Percentiles rank a stretch among this genome's conserved stretches.
Conservation (phyloP, 169 alveolate genomes). For the Eimeria brunetti region DNA sequence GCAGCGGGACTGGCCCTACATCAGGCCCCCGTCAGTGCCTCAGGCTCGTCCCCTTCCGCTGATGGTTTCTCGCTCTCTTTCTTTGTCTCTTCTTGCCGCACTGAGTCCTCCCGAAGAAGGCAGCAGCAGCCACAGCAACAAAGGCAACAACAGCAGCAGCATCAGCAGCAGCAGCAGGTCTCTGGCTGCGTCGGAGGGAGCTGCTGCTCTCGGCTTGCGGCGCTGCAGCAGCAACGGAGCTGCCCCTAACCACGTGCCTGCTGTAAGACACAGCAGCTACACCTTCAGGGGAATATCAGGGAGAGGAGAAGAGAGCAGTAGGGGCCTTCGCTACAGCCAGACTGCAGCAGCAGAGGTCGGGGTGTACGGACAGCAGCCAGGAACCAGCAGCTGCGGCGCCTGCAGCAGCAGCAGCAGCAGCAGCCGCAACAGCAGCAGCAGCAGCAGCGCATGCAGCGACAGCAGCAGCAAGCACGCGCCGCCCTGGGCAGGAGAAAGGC, state of each 20-base stretch:
- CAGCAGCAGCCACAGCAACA: not conserved
- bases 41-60: not conserved
- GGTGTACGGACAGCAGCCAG: not conserved
- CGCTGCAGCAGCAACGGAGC: slow-evolving; percentile 67
- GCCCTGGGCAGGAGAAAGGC: slow-evolving; percentile 21
- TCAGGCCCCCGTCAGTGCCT: not conserved
- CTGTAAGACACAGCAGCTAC: not conserved
- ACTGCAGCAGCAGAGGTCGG: not conserved
- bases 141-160: not conserved
- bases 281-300: not conserved
- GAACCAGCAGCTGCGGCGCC: not conserved
- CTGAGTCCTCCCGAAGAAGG: not conserved
- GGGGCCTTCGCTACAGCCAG: not conserved
- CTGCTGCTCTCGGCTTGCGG: slow-evolving; percentile 5
- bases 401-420: slow-evolving; percentile 38
- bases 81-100: not conserved
- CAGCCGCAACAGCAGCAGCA: not conserved
- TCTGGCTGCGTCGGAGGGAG: not conserved
- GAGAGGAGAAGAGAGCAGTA: not conserved
- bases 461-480: slow-evolving; percentile 50
- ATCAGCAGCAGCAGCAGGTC: slow-evolving; percentile 16
- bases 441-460: slow-evolving; percentile 33
- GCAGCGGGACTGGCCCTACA: not conserved
- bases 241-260: slow-evolving; percentile 56
- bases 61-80: not conserved